Evolutionary conservation across 768 basidiomycete species (phyloP).

Genomic region (Pulveroboletus sp.): DNA sequence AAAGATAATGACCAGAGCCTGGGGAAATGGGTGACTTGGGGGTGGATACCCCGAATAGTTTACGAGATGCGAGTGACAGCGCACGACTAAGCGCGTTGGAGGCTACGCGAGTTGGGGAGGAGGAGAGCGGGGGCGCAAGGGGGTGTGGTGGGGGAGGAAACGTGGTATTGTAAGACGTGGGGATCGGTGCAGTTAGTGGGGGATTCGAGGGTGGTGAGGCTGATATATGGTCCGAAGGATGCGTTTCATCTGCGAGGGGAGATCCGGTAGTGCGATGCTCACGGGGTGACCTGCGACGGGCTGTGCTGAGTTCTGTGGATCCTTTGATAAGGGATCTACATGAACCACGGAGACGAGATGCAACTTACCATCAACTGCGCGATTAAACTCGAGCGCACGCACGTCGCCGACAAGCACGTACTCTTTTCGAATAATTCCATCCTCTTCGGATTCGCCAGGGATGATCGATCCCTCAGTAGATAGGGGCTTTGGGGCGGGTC

Average conservation of each 20-base stretch:
- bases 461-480: constrained; percentile 63
- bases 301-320: constrained; percentile 55
- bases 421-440: constrained; percentile 73
- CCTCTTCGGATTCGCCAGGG: constrained; percentile 81
- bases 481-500: constrained; percentile 22
- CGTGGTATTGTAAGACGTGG: constrained; percentile 39
- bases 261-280: constrained; percentile 51
- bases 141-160: constrained; percentile 63
- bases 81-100: constrained; percentile 77
- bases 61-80: constrained; percentile 75
- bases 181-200: constrained; percentile 21
- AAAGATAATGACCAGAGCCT: constrained; percentile 35
- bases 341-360: not conserved
- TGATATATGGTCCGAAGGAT: constrained; percentile 33
- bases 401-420: constrained; percentile 94
- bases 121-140: constrained; percentile 52
- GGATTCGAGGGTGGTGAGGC: constrained; percentile 21
- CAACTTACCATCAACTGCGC: constrained; percentile 79
- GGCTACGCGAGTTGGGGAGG: constrained; percentile 63
- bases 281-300: constrained; percentile 53
- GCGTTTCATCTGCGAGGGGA: constrained; percentile 44
- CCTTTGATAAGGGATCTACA: constrained; percentile 9
- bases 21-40: constrained; percentile 35
- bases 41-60: constrained; percentile 60
- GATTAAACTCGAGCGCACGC: constrained; percentile 87